These are phyloP conservation scores for Diaporthe sp. DNA, from an alignment of 2,329 filamentous ascomycete genomes.

Conservation along the genomic window DNA sequence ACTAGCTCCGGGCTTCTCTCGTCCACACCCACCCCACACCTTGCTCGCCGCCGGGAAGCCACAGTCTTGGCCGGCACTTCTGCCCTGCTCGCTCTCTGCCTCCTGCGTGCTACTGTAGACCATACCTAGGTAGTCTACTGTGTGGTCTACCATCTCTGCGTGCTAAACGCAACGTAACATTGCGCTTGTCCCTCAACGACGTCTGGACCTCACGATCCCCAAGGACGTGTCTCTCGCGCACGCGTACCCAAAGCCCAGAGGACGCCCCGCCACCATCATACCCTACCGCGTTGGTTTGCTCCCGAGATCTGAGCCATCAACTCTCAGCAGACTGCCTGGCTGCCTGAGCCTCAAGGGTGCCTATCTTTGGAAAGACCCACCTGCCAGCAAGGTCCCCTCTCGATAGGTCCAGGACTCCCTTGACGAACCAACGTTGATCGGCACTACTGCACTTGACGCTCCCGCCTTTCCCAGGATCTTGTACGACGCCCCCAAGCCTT, in stretches of 20 bases:
- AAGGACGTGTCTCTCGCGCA: constrained; percentile 4
- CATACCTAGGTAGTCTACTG: background rate
- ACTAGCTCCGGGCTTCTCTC: background rate
- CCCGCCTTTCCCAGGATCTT: constrained; percentile 17
- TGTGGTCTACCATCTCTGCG: constrained; percentile 7
- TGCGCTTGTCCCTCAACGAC: constrained; percentile 31
- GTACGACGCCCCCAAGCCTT: constrained; percentile 17
- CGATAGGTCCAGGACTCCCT: constrained; percentile 5
- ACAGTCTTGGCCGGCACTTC: constrained; percentile 31
- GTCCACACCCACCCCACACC: constrained; percentile 6
- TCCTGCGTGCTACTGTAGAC: background rate
- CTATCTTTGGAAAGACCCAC: constrained; percentile 31
- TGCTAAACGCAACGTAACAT: constrained; percentile 37
- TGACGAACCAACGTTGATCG: constrained; percentile 24
- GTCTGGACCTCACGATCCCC: constrained; percentile 15
- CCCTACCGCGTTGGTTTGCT: background rate
- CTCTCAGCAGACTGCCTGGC: background rate
- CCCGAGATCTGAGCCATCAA: background rate
- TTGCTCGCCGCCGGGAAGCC: constrained; percentile 30
- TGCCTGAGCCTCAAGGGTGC: constrained; percentile 12
- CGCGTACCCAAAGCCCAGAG: constrained; percentile 13
- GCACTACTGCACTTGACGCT: constrained; percentile 28
- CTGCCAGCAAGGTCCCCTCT: constrained; percentile 11
- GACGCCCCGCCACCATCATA: constrained; percentile 1
- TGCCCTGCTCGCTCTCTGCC: background rate